Evolutionary conservation across 2,329 filamentous ascomycete species (phyloP), one percentile per base, ranked within the genome.

Genomic region (Pestalotiopsis sp.): DNA sequence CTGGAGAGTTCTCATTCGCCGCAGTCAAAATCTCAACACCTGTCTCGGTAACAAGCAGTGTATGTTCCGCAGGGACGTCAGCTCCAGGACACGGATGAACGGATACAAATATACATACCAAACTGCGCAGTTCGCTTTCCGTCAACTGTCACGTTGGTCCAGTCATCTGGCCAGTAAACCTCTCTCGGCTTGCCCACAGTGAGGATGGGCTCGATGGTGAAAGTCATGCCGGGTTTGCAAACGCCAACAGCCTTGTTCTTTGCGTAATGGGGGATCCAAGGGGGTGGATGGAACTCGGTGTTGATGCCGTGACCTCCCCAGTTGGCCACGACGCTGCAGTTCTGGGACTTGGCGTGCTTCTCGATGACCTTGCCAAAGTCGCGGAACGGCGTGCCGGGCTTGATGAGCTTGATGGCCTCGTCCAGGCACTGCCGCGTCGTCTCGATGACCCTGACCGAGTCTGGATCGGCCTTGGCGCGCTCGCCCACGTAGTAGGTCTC

Each of bases 121-220:
- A 98, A 98, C 78, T 98, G 95, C 13, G 95, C 95, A 14, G 94
- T 97, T 78, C 89, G 85, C 80, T 91, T 92, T 66, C 95, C 95
- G 79, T 98, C 95, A 67, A 90, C 88, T 0, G 95, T 98, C 9
- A 93, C 92, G 80, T 93, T 97, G 1, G 95, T 98, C 95, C 95
- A 98, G 83, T 98, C 93, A 78, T 98, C 95, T 0, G 95, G 95
- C 95, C 95, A 98, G 0, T 94, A 97, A 78, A 95, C 93, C 78
- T 98, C 95, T 71, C 89, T 89, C 81, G 97, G 92, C 68, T 92
- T 94, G 67, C 95, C 95, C 67, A 97, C 81, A 59, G 93, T 93
- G 78, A 98, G 94, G 94, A 98, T 98, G 25, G 95, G 95, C 84
- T 98, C 95, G 69, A 98, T 98, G 0, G 95, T 98, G 77, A 98